Percentiles rank a stretch among this genome's conserved stretches.
Conservation (phyloP, 805 yeast genomes). For the Candida broadrunensis region DNA sequence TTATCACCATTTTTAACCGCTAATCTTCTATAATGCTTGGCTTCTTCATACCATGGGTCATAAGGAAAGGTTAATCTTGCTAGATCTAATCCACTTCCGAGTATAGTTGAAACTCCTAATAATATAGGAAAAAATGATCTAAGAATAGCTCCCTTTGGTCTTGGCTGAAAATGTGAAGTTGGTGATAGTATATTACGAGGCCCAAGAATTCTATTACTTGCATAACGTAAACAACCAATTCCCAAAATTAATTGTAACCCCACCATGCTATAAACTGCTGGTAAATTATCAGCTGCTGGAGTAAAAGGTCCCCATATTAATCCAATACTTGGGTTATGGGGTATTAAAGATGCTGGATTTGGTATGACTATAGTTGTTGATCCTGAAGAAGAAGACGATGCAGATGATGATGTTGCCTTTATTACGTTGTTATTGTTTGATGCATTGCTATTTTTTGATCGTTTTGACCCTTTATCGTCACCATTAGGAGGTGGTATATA, state of each 20-base stretch:
- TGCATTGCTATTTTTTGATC: not conserved
- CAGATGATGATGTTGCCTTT: not conserved
- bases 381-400: slow-evolving; percentile 4
- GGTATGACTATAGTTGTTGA: slow-evolving; percentile 13
- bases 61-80: slow-evolving; percentile 44
- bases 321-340: slow-evolving; percentile 53
- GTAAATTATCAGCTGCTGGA: slow-evolving; percentile 65
- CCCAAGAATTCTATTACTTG: slow-evolving; percentile 9
- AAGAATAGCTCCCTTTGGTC: slow-evolving; percentile 6
- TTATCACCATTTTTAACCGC: slow-evolving; percentile 48
- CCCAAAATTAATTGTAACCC: slow-evolving; percentile 56
- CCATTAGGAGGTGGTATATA: slow-evolving; percentile 33
- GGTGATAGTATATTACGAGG: slow-evolving; percentile 6
- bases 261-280: slow-evolving; percentile 51
- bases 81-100: slow-evolving; percentile 55
- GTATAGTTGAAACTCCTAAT: slow-evolving; percentile 47
- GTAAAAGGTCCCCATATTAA: slow-evolving; percentile 70
- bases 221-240: slow-evolving; percentile 17
- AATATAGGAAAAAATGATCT: slow-evolving; percentile 11
- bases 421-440: not conserved
- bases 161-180: slow-evolving; percentile 1
- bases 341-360: slow-evolving; percentile 15
- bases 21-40: slow-evolving; percentile 48
- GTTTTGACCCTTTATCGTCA: slow-evolving; percentile 5
- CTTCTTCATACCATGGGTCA: slow-evolving; percentile 77